Evolutionary conservation across 2,329 filamentous ascomycete genomes (phyloP).

Genomic region (Fusarium lateritium): DNA sequence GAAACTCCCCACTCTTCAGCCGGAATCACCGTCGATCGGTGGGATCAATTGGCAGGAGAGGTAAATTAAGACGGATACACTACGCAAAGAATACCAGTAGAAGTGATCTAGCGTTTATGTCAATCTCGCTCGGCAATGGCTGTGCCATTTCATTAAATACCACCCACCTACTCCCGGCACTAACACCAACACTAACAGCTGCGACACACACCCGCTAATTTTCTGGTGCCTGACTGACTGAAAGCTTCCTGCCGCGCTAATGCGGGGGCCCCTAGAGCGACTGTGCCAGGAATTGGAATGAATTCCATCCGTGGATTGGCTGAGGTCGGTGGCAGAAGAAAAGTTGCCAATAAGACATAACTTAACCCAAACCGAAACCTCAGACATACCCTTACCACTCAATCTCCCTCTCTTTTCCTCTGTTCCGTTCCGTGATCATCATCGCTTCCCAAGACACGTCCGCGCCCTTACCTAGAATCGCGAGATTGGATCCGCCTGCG

Average conservation of each 20-base stretch:
- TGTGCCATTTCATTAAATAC: not conserved
- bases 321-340: slow-evolving; percentile 25
- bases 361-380: not conserved
- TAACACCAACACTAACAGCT: slow-evolving; percentile 38
- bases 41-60: not conserved
- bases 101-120: slow-evolving; percentile 13
- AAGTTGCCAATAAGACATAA: slow-evolving; percentile 16
- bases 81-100: not conserved
- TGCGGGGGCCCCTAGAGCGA: slow-evolving; percentile 32
- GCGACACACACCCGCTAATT: slow-evolving; percentile 32
- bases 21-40: slow-evolving; percentile 15
- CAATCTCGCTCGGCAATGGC: not conserved
- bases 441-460: slow-evolving; percentile 9
- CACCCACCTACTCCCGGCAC: slow-evolving; percentile 24
- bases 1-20: slow-evolving; percentile 35
- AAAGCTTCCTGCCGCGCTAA: slow-evolving; percentile 40
- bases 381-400: slow-evolving; percentile 19
- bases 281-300: slow-evolving; percentile 40
- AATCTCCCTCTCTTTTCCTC: not conserved
- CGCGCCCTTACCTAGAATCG: slow-evolving; percentile 10
- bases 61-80: slow-evolving; percentile 14
- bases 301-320: slow-evolving; percentile 23
- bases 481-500: slow-evolving; percentile 11
- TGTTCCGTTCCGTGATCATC: not conserved
- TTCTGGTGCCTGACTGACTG: slow-evolving; percentile 36